Base-by-base conservation (phyloP, 805 yeast species). In the Metschnikowia reukaufii region DNA sequence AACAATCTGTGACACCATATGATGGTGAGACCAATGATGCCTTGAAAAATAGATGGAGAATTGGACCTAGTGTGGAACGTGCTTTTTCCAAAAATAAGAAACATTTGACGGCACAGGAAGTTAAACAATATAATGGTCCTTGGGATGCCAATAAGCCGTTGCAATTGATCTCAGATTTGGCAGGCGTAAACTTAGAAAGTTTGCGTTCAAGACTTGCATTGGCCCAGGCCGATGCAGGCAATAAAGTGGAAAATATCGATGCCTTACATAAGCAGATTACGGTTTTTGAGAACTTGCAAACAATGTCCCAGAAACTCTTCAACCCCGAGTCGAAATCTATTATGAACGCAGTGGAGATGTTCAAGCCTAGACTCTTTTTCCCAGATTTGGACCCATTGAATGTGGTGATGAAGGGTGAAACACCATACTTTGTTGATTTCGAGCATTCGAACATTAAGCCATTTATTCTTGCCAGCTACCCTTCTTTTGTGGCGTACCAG, bases 331-430 rank as follows among this genome's bases (percentile, higher is more conserved):
- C 83, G 7, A 68, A 70, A 16, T 70, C 79, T 8, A 78, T 87
- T 61, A 88, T 86, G 61, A 82, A 85, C 55, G 72, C 77, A 47
- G 72, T 70, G 2, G 82, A 83, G 47, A 66, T 88, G 36, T 77
- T 86, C 58, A 76, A 82, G 44, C 92, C 96, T 48, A 79, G 92
- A 57, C 69, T 92, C 44, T 79, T 71, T 54, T 76, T 83, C 52
- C 92, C 97, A 4, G 98, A 94, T 64, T 69, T 94, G 55, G 95
- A 89, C 64, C 98, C 99, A 18, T 75, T 91, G 79, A 92, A 92
- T 62, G 88, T 88, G 7, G 72, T 90, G 37, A 63, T 76, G 19
- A 68, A 74, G 10, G 52, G 49, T 34, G 63, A 64, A 27, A 65
- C 63, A 7, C 70, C 72, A 16, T 78, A 75, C 58, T 81, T 90